Evolutionary conservation across 2,329 filamentous ascomycete genomes (phyloP), one percentile per base, ranked within the genome.

Genomic region (Cadophora gregata): DNA sequence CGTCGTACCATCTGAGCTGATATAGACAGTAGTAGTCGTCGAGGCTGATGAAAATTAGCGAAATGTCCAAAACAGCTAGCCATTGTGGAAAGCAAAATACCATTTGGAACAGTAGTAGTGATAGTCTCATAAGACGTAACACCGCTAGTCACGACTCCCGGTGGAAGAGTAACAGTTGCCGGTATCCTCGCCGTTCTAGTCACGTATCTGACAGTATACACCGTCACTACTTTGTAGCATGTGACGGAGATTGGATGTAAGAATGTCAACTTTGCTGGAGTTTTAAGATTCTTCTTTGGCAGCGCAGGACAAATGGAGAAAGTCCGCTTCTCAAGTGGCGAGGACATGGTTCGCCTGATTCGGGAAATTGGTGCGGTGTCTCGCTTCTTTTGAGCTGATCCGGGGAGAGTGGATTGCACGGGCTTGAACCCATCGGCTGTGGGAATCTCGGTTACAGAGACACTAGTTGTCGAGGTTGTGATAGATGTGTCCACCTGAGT

Each of bases 341-440:
- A 33, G 19, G 45, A 33, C 1, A 60, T 16, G 5, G 38, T 33
- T 14, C 58, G 25, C 29, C 33, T 60, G 16, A 60, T 60, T 4
- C 58, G 58, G 25, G 58, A 60, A 1, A 60, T 47, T 14, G 58
- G 58, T 48, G 38, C 42, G 4, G 7, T 19, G n/a, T 48, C 58
- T 33, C 58, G 42, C 58, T 60, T 60, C 45, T 60, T 60, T 29
- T 47, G 24, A 29, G 27, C 58, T 31, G 58, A 42, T 7, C 42
- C 29, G n/a, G 58, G 58, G 16, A 60, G 27, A 4, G 58, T 60
- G 36, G 25, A 60, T 9, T 60, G 36, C 25, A 60, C 58, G 1
- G 58, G 58, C 19, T 50, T 47, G 58, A 60, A 60, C 0, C 58
- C 58, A 16, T 31, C 45, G 1, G 58, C 38, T 24, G 58, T 60